Conservation (phyloP, 805 yeast species). For the Kluyveromyces nonfermentans region DNA sequence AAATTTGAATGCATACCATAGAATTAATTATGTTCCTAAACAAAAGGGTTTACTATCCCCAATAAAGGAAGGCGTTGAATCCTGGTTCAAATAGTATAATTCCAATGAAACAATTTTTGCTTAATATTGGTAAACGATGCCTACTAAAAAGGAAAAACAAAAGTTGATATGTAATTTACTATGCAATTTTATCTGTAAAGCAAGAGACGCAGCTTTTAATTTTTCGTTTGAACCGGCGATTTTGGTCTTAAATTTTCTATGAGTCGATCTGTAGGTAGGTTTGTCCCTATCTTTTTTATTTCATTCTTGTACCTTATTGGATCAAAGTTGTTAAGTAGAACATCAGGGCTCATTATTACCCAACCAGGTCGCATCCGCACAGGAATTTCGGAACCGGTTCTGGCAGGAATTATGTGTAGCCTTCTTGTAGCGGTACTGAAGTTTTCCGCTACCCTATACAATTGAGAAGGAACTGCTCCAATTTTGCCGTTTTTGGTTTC, state of each 20-base stretch:
- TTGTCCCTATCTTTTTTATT: conserved; percentile 37
- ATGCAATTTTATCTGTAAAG: not conserved
- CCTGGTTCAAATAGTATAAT: conserved; percentile 42
- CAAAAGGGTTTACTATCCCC: conserved; percentile 68
- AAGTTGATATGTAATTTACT: not conserved
- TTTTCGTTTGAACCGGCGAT: conserved; percentile 44
- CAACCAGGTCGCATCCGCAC: conserved; percentile 73
- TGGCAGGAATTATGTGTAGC: conserved; percentile 73
- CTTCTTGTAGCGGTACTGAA: conserved; percentile 76
- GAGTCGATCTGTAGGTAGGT: conserved; percentile 59
- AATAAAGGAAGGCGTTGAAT: conserved; percentile 37
- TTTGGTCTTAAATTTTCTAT: conserved; percentile 79
- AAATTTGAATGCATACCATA: conserved; percentile 76
- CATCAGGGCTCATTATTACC: conserved; percentile 85
- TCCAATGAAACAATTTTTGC: not conserved
- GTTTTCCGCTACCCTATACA: conserved; percentile 80
- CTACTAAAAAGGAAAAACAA: not conserved
- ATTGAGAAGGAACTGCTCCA: conserved; percentile 58
- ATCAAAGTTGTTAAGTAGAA: conserved; percentile 60
- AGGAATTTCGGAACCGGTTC: conserved; percentile 55
- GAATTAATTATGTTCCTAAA: conserved; percentile 68
- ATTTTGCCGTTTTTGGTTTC: conserved; percentile 39
- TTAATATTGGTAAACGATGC: not conserved
- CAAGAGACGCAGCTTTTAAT: not conserved
- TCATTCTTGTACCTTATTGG: conserved; percentile 38